phyloP scores from a whole-genome alignment of 2,329 filamentous ascomycete genomes.

The Mycosphaerella arachidis region DNA sequence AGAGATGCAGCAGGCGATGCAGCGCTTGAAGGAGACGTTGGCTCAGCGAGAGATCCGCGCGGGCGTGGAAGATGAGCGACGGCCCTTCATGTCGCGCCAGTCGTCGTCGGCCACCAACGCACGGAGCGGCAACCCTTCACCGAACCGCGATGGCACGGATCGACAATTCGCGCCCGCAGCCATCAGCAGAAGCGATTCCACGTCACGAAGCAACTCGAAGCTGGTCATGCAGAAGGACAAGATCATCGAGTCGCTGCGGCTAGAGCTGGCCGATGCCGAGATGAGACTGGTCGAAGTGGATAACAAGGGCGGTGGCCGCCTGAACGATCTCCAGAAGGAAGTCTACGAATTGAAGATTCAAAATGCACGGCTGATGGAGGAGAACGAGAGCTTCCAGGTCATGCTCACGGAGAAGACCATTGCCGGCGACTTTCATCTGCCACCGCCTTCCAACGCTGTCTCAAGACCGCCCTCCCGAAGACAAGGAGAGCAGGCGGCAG shows the following conservation, averaged over 20 bases:
- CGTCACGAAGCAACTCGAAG: slow-evolving; percentile 65
- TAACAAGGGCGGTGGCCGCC: slow-evolving; percentile 80
- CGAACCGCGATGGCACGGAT: slow-evolving; percentile 55
- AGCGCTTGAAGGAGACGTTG: slow-evolving; percentile 83
- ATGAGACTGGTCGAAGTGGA: slow-evolving; percentile 94
- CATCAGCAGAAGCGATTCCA: slow-evolving; percentile 77
- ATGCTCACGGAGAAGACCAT: slow-evolving; percentile 91
- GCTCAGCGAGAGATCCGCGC: slow-evolving; percentile 64
- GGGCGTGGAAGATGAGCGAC: slow-evolving; percentile 48
- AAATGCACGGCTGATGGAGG: slow-evolving; percentile 93
- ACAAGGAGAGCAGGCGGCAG: slow-evolving; percentile 7
- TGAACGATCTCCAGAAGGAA: slow-evolving; percentile 85
- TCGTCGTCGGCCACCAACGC: slow-evolving; percentile 25
- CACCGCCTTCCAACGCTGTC: slow-evolving; percentile 34
- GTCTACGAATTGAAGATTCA: slow-evolving; percentile 91
- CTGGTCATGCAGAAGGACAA: slow-evolving; percentile 93
- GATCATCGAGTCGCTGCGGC: slow-evolving; percentile 82
- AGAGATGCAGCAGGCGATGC: slow-evolving; percentile 84
- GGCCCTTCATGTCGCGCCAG: slow-evolving; percentile 46
- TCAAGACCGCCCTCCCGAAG: slow-evolving; percentile 52
- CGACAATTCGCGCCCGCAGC: slow-evolving; percentile 75
- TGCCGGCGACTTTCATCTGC: slow-evolving; percentile 71
- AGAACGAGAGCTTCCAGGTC: slow-evolving; percentile 97
- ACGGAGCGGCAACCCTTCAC: slow-evolving; percentile 43
- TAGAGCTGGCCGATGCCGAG: slow-evolving; percentile 90